Conservation (phyloP, 2,329 filamentous ascomycete genomes). For the Aureobasidium leucospermi region DNA sequence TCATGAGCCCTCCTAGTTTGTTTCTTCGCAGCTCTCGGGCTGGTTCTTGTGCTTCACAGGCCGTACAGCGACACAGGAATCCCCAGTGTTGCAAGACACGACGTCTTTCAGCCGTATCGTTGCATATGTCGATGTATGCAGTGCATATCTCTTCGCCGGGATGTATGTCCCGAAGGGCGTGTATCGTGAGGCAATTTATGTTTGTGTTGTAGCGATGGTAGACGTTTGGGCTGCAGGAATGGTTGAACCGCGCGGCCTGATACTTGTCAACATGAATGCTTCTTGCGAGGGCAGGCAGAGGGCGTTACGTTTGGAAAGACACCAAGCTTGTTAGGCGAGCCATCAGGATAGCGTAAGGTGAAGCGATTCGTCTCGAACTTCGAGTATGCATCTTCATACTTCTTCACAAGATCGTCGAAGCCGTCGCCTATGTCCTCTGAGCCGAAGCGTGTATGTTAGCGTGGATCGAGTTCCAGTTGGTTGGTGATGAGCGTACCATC, state of each 20-base stretch:
- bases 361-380: slow-evolving; percentile 18
- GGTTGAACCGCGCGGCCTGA: slow-evolving; percentile 15
- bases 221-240: slow-evolving; percentile 16
- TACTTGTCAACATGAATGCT: neutral
- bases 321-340: slow-evolving; percentile 13
- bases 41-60: slow-evolving; percentile 20
- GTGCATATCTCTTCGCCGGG: slow-evolving; percentile 24
- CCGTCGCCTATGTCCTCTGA: neutral
- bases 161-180: slow-evolving; percentile 24
- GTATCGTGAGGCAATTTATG: slow-evolving; percentile 18
- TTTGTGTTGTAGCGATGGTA: slow-evolving; percentile 17
- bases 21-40: slow-evolving; percentile 9
- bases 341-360: slow-evolving; percentile 14
- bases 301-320: slow-evolving; percentile 12
- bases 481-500: neutral
- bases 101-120: slow-evolving; percentile 13
- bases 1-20: slow-evolving; percentile 12
- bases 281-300: no score
- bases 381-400: slow-evolving; percentile 12
- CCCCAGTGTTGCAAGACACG: slow-evolving; percentile 21
- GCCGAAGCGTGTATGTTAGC: neutral
- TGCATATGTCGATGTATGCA: slow-evolving; percentile 19
- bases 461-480: neutral
- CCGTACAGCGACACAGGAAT: slow-evolving; percentile 24
- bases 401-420: slow-evolving; percentile 13